phyloP scores from a whole-genome alignment of 257 asterid species.

The Solanum piurae region DNA sequence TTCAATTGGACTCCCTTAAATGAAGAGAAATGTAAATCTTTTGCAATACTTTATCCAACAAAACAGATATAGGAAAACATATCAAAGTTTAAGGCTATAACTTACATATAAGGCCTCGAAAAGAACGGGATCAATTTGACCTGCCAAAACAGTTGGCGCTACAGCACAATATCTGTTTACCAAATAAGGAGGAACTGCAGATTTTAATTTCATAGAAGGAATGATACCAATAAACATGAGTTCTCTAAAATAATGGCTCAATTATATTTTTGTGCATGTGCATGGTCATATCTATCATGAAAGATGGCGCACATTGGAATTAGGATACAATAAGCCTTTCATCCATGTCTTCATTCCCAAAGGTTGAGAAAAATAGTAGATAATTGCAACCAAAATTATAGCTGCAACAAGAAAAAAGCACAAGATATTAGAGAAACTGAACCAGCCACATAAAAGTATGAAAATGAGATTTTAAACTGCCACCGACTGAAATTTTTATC shows the following conservation, averaged over 20 bases:
- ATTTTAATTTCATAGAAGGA: not conserved
- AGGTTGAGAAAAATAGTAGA: conserved; percentile 87
- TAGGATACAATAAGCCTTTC: conserved; percentile 76
- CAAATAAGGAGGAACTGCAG: conserved; percentile 22
- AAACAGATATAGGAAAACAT: not conserved
- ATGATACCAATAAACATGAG: not conserved
- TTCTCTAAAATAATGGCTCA: not conserved
- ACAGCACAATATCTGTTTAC: conserved; percentile 65
- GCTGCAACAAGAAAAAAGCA: conserved; percentile 37
- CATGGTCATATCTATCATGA: not conserved
- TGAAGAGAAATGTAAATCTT: not conserved
- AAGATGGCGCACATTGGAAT: not conserved
- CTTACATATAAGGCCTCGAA: conserved; percentile 96
- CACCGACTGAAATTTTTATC: too few relatives aligned
- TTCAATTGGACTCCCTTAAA: not conserved
- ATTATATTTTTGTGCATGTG: not conserved
- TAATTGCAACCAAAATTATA: conserved; percentile 63
- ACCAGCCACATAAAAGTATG: not conserved
- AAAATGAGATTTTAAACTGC: not conserved
- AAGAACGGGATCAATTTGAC: conserved; percentile 82
- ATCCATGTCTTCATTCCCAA: conserved; percentile 68
- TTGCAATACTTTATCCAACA: not conserved
- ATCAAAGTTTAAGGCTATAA: not conserved
- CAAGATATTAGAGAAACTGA: not conserved
- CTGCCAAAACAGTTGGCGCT: conserved; percentile 89